Percentiles rank a stretch among this genome's conserved stretches.
These are phyloP conservation scores for Vitis cinerea DNA, from an alignment of 164 flowering plant species.

Conservation along the genomic window DNA sequence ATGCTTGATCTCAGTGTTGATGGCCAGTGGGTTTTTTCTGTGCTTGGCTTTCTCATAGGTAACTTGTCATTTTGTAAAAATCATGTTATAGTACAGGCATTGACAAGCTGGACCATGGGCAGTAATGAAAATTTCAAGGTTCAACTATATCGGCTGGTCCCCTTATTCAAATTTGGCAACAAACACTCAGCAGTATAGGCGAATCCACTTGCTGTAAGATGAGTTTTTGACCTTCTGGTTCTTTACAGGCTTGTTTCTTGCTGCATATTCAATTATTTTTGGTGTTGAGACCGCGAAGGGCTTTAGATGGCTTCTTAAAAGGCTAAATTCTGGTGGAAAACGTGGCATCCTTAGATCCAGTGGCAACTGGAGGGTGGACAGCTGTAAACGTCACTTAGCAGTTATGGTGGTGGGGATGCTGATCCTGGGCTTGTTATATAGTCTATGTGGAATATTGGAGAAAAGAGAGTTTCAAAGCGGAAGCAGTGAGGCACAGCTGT, in stretches of 20 bases:
- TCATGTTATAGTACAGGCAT: neutral
- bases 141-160: neutral
- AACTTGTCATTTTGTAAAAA: slow-evolving; percentile 11
- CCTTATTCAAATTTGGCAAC: neutral
- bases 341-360: slow-evolving; percentile 1
- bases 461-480: slow-evolving; percentile 35
- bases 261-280: slow-evolving; percentile 49
- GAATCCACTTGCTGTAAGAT: neutral
- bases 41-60: slow-evolving; percentile 68
- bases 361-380: slow-evolving; percentile 33
- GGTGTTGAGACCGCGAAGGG: slow-evolving; percentile 82
- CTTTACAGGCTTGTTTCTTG: slow-evolving; percentile 68
- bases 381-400: slow-evolving; percentile 29
- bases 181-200: too few species aligned
- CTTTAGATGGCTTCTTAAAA: slow-evolving; percentile 44
- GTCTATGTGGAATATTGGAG: slow-evolving; percentile 42
- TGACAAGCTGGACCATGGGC: neutral
- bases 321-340: slow-evolving; percentile 11
- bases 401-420: slow-evolving; percentile 36
- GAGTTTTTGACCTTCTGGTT: slow-evolving; percentile 1
- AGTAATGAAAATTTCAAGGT: neutral
- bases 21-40: slow-evolving; percentile 63
- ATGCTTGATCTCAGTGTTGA: slow-evolving; percentile 78
- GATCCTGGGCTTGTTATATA: slow-evolving; percentile 48
- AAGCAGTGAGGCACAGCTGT: slow-evolving; percentile 51